Base-by-base conservation (phyloP, 1,284 basidiomycete genomes). In the Tylopilus orsonianus region DNA sequence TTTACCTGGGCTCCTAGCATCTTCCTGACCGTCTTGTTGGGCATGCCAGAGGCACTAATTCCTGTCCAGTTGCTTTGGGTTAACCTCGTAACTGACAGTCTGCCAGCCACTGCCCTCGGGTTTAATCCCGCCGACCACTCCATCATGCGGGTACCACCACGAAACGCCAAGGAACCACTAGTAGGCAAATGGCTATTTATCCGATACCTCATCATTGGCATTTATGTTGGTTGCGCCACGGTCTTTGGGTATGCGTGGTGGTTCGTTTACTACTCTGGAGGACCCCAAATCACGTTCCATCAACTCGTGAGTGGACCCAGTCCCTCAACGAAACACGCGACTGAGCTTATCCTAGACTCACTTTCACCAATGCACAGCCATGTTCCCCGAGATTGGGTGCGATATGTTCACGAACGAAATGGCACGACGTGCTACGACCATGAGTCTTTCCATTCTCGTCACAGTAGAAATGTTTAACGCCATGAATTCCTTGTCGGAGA, bases 391-490 rank as follows among this genome's bases (percentile, higher is more conserved):
- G 56, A 86, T 97, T 59, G 94, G 94, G 26, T 99, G 96, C 68
- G 78, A 83, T 57, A 97, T 98, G 85, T 98, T 99, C 71, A 84
- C 85, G 35, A 88, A 93, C 64, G 79, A 80, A 53, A 85, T 91
- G 78, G 74, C 91, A 10, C 83, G 85, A 60, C 82, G 80, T n/a
- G 94, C 93, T 9, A 94, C 95, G 46, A 99, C 97, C 19, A 93
- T 98, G 76, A 94, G 91, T 56, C 75, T 99, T 34, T 96, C 93
- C 20, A 96, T 97, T 60, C 78, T 97, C 46, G 94, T 97, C 44
- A 89, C 85, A 10, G 80, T 99, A 47, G 97, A 99, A 73, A 99
- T 99, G 97, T 94, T 97, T 75, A 99, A 99, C 73, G 96, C 96
- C 18, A 93, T 97, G 84, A 98, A 98, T 71, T 97, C 95, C 46